Base-by-base conservation (phyloP, 208 protist genomes). In the Wallacemonas collosoma region DNA sequence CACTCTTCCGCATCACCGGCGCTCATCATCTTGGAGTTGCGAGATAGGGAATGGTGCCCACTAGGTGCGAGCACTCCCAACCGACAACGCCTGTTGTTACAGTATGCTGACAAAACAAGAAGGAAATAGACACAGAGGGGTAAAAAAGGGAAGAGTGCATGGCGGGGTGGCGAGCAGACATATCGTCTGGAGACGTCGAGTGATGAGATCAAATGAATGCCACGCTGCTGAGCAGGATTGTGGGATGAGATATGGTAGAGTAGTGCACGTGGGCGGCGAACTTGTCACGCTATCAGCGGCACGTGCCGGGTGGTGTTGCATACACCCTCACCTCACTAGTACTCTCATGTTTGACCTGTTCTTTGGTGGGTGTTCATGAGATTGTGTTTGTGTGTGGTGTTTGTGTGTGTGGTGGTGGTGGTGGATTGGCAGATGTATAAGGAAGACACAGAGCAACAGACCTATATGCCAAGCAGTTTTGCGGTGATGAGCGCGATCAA, bases 381-480 rank as follows among this genome's bases (percentile, higher is more conserved):
- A 26, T 26, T 26, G 26, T 26, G 26, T 26, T 26, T 50, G 8
- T 50, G 45, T 50, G 12, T 50, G 45, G 45, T 50, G 45, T 50
- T 11, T 50, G 45, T 50, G 45, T 50, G 45, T 50, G 45, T 50
- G 45, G 26, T 26, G 26, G 26, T 26, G 26, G 26, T 26, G 26
- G 26, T 26, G 26, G 26, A 26, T 26, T 26, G 26, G 0, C 26
- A 26, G 26, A 26, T 26, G 26, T 26, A 26, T 26, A 26, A 26
- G 26, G 26, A 26, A 26, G 26, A 26, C 26, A 26, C 26, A 26
- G 26, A 26, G 26, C 26, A 26, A 26, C 26, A 0, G 26, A 26
- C 26, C 63, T 82, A 91, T 2, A 94, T 7, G 47, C 70, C 71
- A 62, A 94, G 84, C 2, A 90, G 38, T 41, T 74, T 88, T 1